Base-by-base conservation (phyloP, 306 rosid species). In the Trichosanthes truncata region DNA sequence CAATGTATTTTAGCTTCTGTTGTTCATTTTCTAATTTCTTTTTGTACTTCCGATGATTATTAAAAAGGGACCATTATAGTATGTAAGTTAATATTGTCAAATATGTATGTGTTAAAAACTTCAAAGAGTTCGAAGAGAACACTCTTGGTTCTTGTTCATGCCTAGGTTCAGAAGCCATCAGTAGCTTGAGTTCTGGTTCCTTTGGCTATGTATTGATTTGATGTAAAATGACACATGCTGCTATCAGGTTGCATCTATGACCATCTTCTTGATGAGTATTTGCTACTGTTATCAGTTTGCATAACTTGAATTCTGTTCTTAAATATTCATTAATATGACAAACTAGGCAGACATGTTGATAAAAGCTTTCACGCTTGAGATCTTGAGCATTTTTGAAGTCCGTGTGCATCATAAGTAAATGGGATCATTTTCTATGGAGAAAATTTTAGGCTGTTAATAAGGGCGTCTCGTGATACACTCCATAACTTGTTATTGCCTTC, bases 381-480 rank as follows among this genome's bases (percentile, higher is more conserved):
- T 63, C 71, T 63, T 43, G 23, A 63, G 11, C 71, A 56, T 1
- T 29, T 31, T 63, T 63, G 51, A 11, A 41, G 76, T 41, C 31
- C 51, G 7, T 66, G 48, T 66, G 49, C n/a, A 38, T 66, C 48
- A 66, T 36, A 17, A 66, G 43, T 15, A 26, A 14, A 33, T 33
- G 11, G 26, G 12, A 33, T 63, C 0, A 63, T 23, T 61, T 61
- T 35, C 6, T 36, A 35, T 66, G 43, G 15, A 12, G 51, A 21
- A 21, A 43, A 6, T 41, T 77, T 83, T 78, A 55, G 36, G 46
- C n/a, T 79, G 57, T 76, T 78, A 63, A 81, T 74, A 49, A 13
- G 79, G 75, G 45, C 65, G 73, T 82, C 67, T 45, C 17, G 55
- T 35, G 33, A 86, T 26, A 63, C 60, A 2, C 57, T 78, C 79